These are phyloP conservation scores for Exidia glandulosa DNA, from an alignment of 768 basidiomycete genomes.

Conservation along the genomic window DNA sequence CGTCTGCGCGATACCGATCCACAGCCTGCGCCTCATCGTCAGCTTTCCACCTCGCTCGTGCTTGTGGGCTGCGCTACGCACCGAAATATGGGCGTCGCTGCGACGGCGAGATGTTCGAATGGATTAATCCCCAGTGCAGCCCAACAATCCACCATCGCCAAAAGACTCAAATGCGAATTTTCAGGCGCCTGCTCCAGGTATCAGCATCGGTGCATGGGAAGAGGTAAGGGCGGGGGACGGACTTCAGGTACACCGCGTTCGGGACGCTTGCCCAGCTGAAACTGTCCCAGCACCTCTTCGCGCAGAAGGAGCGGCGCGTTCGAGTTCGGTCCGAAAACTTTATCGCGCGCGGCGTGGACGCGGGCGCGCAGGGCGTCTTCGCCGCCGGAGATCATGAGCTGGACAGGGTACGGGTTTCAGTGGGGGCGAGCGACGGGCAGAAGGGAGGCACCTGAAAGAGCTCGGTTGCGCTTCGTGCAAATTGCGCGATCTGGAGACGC, in stretches of 20 bases:
- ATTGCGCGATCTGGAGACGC: slow-evolving; percentile 81
- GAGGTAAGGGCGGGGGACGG: neutral
- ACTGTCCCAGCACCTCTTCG: slow-evolving; percentile 78
- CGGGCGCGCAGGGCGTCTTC: slow-evolving; percentile 50
- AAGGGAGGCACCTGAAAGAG: slow-evolving; percentile 46
- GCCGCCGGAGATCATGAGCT: slow-evolving; percentile 74
- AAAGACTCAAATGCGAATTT: slow-evolving; percentile 86
- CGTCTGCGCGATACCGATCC: slow-evolving; percentile 95
- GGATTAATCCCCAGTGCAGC: slow-evolving; percentile 77
- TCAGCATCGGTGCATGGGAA: too few relatives aligned
- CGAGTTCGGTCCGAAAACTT: slow-evolving; percentile 53
- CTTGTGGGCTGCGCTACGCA: too few relatives aligned
- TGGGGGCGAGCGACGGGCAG: neutral
- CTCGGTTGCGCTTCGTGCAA: slow-evolving; percentile 71
- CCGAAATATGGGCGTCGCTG: slow-evolving; percentile 94
- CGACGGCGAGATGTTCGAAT: slow-evolving; percentile 81
- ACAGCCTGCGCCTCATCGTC: too few relatives aligned
- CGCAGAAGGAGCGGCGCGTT: slow-evolving; percentile 43
- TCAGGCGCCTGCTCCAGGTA: slow-evolving; percentile 25
- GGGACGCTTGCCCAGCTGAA: slow-evolving; percentile 54
- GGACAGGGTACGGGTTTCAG: neutral
- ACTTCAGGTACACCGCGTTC: slow-evolving; percentile 2
- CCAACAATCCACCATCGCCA: slow-evolving; percentile 99
- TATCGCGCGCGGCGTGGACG: slow-evolving; percentile 59
- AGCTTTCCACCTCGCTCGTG: too few relatives aligned